Percentiles rank a stretch among this genome's conserved stretches.
These are phyloP conservation scores for Cyanophora paradoxa DNA, from an alignment of 78 protist species.

Conservation along the genomic window DNA sequence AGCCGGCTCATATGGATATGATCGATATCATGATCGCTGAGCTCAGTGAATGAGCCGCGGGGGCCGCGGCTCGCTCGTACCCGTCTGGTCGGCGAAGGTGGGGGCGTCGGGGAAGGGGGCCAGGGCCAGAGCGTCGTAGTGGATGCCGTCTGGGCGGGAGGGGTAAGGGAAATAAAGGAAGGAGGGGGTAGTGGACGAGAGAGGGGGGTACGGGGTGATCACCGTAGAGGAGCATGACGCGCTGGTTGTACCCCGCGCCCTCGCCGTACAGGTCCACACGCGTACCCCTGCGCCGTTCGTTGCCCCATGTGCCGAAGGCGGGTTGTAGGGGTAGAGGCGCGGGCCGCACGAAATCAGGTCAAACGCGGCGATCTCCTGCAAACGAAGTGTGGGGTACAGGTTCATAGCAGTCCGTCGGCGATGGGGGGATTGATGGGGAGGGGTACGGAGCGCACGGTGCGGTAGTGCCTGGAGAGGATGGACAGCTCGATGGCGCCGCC, in stretches of 20 bases:
- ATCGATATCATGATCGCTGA: too few relatives aligned
- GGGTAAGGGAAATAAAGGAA: not conserved
- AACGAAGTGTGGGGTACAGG: too few relatives aligned
- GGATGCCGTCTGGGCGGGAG: too few relatives aligned
- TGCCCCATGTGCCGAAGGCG: not conserved
- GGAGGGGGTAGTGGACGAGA: not conserved
- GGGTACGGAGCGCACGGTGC: not conserved
- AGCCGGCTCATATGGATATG: too few relatives aligned
- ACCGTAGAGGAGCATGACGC: slow-evolving; percentile 2
- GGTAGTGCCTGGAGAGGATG: not conserved
- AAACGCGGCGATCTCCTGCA: not conserved
- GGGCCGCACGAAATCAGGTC: not conserved
- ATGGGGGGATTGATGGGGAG: not conserved
- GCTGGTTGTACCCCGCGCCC: not conserved
- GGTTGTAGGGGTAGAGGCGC: not conserved
- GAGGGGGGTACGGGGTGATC: not conserved
- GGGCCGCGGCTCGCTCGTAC: too few relatives aligned
- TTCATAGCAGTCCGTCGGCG: too few relatives aligned
- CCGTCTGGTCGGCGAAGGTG: too few relatives aligned
- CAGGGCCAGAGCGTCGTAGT: too few relatives aligned
- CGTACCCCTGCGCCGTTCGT: too few relatives aligned
- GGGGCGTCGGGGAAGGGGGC: too few relatives aligned
- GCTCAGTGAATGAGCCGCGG: too few relatives aligned
- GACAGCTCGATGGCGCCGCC: slow-evolving; percentile 14
- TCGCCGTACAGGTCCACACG: too few relatives aligned